These are phyloP conservation scores for Lophiostoma macrostomum DNA, from an alignment of 495 filamentous ascomycete species.

Conservation along the genomic window DNA sequence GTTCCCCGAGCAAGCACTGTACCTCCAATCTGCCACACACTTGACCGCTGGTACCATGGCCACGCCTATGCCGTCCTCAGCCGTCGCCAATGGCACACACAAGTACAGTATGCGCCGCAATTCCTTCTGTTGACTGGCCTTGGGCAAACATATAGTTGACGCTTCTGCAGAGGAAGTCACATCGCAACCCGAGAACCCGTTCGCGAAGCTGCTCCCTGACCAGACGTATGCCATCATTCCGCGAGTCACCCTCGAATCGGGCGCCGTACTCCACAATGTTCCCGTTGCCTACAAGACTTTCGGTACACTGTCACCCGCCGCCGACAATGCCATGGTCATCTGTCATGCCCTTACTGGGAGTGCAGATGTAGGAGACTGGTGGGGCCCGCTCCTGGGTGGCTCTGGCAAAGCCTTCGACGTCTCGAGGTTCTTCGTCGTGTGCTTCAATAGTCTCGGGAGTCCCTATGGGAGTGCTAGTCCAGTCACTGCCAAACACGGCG, in stretches of 20 bases:
- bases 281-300: slow-evolving; percentile 89
- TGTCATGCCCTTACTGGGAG: slow-evolving; percentile 96
- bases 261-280: slow-evolving; percentile 79
- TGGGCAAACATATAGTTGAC: slow-evolving; percentile 19
- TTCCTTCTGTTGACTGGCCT: not conserved
- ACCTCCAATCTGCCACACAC: slow-evolving; percentile 8
- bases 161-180: slow-evolving; percentile 52
- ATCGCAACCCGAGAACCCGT: slow-evolving; percentile 87
- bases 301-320: slow-evolving; percentile 67
- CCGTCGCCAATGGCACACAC: slow-evolving; percentile 17
- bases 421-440: slow-evolving; percentile 89
- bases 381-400: slow-evolving; percentile 90
- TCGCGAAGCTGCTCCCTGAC: slow-evolving; percentile 76
- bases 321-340: slow-evolving; percentile 93
- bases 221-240: slow-evolving; percentile 84
- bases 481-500: slow-evolving; percentile 80
- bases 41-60: slow-evolving; percentile 18
- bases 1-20: not conserved
- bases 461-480: slow-evolving; percentile 96
- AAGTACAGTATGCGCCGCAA: slow-evolving; percentile 21
- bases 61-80: not conserved
- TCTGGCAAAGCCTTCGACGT: slow-evolving; percentile 88
- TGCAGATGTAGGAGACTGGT: slow-evolving; percentile 96
- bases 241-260: slow-evolving; percentile 89
- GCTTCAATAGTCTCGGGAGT: slow-evolving; percentile 93